Evolutionary conservation across 2,329 filamentous ascomycete genomes (phyloP).

Genomic region (Fusarium drepaniforme): DNA sequence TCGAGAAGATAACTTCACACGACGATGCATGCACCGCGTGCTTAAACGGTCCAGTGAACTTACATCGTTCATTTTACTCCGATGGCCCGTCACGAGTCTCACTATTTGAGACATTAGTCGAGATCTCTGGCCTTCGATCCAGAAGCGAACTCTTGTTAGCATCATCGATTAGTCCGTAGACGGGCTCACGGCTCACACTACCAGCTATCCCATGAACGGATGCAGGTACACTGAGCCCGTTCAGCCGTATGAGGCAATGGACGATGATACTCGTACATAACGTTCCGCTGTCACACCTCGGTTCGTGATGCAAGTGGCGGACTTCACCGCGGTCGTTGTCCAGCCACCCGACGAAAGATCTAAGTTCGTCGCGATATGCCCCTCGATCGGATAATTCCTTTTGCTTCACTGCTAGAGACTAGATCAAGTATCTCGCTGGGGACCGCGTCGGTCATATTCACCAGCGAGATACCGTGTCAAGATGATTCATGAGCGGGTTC

Average conservation of each 20-base stretch:
- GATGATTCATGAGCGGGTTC: slow-evolving; percentile 36
- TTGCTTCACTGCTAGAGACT: background rate
- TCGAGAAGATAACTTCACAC: background rate
- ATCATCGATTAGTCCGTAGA: background rate
- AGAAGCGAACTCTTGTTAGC: background rate
- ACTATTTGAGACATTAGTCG: background rate
- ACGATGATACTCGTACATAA: slow-evolving; percentile 1
- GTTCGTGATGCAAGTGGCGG: slow-evolving; percentile 15
- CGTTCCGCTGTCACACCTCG: background rate
- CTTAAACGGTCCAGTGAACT: background rate
- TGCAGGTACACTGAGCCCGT: background rate
- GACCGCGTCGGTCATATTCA: slow-evolving; percentile 23
- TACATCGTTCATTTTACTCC: background rate
- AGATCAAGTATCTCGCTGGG: slow-evolving; percentile 6
- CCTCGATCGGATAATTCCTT: slow-evolving; percentile 20
- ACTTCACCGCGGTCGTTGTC: slow-evolving; percentile 1
- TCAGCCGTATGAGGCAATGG: background rate
- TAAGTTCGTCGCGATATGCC: slow-evolving; percentile 6
- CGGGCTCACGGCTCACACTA: background rate
- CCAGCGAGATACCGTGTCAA: slow-evolving; percentile 14
- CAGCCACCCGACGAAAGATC: slow-evolving; percentile 25
- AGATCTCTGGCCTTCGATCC: background rate
- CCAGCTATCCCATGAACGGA: background rate
- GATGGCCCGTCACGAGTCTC: background rate
- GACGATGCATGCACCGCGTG: background rate